Percentiles rank a stretch among this genome's conserved stretches.
Conservation (phyloP, 768 basidiomycete genomes). For the Trametes punicea region DNA sequence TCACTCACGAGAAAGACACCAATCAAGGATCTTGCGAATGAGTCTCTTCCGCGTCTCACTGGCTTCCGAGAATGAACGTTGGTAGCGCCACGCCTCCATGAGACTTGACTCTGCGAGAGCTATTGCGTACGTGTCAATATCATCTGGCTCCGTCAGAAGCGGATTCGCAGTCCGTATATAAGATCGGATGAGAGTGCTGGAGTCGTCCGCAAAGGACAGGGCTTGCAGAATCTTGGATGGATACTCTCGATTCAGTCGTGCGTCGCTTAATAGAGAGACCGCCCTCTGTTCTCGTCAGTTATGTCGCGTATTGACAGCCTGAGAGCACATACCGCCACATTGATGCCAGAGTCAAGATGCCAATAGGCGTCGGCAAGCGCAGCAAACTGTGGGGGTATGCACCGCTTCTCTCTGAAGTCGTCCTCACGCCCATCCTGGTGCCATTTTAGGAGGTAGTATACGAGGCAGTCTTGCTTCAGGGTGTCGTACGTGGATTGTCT, state of each 20-base stretch:
- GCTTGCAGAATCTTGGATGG: conserved; percentile 75
- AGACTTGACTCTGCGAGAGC: conserved; percentile 66
- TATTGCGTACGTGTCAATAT: conserved; percentile 65
- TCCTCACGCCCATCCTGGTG: conserved; percentile 60
- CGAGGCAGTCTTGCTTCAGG: conserved; percentile 76
- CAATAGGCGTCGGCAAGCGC: conserved; percentile 83
- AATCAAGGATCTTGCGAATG: conserved; percentile 57
- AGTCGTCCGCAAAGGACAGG: conserved; percentile 44
- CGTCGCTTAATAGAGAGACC: conserved; percentile 69
- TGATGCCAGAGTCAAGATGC: conserved; percentile 69
- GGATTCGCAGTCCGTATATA: conserved; percentile 79
- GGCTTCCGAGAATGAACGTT: conserved; percentile 64
- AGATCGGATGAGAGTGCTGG: conserved; percentile 58
- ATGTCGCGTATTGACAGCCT: neutral
- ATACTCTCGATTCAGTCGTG: conserved; percentile 71
- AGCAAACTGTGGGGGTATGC: conserved; percentile 74
- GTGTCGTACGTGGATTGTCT: conserved; percentile 60
- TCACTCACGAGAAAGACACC: conserved; percentile 66
- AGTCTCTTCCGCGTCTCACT: conserved; percentile 52
- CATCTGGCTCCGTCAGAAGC: conserved; percentile 60
- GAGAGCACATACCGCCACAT: conserved; percentile 51
- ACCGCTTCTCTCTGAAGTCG: conserved; percentile 48
- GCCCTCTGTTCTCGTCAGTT: conserved; percentile 47
- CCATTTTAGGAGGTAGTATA: conserved; percentile 83
- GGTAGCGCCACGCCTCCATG: conserved; percentile 72